Evolutionary conservation across 129 eudicot species (phyloP).

Genomic region (Chrysanthemum lavandulifolium): DNA sequence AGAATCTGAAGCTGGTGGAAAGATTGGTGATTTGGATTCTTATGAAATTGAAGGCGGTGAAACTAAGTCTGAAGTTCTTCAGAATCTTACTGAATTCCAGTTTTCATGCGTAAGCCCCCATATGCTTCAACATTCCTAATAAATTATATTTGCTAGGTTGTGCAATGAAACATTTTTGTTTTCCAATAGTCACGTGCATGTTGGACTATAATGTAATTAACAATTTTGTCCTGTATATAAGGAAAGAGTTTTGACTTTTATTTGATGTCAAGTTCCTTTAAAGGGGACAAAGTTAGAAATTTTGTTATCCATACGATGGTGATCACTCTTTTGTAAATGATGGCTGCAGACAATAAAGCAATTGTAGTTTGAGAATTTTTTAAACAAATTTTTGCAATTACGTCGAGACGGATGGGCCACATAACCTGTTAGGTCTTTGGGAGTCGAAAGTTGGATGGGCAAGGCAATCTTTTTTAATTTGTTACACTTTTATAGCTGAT

Average conservation of each 20-base stretch:
- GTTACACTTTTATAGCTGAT: not conserved
- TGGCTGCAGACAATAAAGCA: not conserved
- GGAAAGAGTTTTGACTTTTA: not conserved
- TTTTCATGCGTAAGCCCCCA: conserved; percentile 74
- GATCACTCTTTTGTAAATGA: not conserved
- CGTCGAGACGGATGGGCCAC: not conserved
- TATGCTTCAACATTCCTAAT: not conserved
- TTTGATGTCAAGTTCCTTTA: not conserved
- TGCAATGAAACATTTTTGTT: not conserved
- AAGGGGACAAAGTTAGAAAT: not conserved
- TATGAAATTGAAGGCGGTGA: conserved; percentile 99
- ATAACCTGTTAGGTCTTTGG: not conserved
- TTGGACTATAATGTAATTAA: not conserved
- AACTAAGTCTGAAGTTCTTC: conserved; percentile 88
- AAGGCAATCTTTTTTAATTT: not conserved
- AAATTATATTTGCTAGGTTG: not conserved
- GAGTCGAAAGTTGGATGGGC: not conserved
- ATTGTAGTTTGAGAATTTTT: not conserved
- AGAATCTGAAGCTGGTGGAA: conserved; percentile 92
- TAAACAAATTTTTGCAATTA: not conserved
- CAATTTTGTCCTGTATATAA: not conserved
- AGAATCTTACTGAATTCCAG: conserved; percentile 85
- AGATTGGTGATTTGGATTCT: conserved; percentile 71
- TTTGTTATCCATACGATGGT: not conserved
- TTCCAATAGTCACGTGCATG: no score